phyloP scores from a whole-genome alignment of 179 eudicot genomes.

The Corrigiola litoralis region DNA sequence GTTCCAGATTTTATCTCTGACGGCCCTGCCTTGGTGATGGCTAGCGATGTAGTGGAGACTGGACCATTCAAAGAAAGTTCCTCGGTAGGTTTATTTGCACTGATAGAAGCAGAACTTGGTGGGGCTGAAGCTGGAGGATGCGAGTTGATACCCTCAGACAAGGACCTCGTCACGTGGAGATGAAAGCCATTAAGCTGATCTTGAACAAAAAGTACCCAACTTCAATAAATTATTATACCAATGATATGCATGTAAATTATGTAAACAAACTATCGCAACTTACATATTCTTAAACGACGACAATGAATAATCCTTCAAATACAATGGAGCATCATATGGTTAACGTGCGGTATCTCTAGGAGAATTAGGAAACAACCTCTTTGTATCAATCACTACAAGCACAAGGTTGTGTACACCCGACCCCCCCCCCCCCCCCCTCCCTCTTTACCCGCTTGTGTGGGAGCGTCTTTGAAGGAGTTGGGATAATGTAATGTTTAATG shows the following conservation, averaged over 20 bases:
- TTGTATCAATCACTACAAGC: too few relatives aligned
- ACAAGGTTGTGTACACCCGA: too few relatives aligned
- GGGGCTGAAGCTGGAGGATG: slow-evolving; percentile 29
- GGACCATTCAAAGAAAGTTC: slow-evolving; percentile 47
- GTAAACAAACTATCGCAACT: neutral
- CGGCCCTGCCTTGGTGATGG: slow-evolving; percentile 45
- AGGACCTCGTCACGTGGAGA: slow-evolving; percentile 59
- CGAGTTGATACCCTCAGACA: slow-evolving; percentile 25
- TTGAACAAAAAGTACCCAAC: slow-evolving; percentile 5
- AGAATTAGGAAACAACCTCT: too few relatives aligned
- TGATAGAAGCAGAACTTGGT: slow-evolving; percentile 43
- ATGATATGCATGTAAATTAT: neutral
- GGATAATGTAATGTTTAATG: too few relatives aligned
- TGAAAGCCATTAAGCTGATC: slow-evolving; percentile 79
- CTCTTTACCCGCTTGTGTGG: too few relatives aligned
- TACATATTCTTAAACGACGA: too few relatives aligned
- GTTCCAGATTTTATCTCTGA: slow-evolving; percentile 31
- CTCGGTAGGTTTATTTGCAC: slow-evolving; percentile 28
- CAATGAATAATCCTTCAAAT: too few relatives aligned
- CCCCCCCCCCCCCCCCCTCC: too few relatives aligned
- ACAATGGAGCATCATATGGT: too few relatives aligned
- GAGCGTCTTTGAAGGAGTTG: too few relatives aligned
- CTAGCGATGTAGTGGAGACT: slow-evolving; percentile 56
- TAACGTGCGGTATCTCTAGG: too few relatives aligned
- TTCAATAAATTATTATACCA: slow-evolving; percentile 8